Evolutionary conservation across 2,329 filamentous ascomycete genomes (phyloP), one percentile per base, ranked within the genome.

Genomic region (Penicillium oxalicum): DNA sequence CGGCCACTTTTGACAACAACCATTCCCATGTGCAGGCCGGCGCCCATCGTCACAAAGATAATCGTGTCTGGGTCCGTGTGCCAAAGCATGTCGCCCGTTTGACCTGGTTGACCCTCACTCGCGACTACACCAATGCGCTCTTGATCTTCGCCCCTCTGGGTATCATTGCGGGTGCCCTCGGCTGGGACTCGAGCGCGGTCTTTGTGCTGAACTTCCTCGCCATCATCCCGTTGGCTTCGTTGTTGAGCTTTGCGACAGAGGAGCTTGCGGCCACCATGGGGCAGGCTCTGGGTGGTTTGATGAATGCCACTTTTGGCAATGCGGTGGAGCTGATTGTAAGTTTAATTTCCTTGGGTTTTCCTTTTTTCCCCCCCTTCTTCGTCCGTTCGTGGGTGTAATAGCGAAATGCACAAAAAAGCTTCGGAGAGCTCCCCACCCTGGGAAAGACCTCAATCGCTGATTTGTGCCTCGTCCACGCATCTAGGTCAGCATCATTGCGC

Each of bases 401-500:
- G 18, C 2, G 1, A 5, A 39, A 43, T 86, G 68, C 18, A 18
- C 1, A 18, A 18, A 18, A 18, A 18, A 18, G 18, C 18, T 18
- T 18, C 18, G 18, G 18, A 18, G 18, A 18, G 18, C 18, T 18
- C 18, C 18, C 18, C 18, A 18, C 18, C 18, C 18, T 18, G 18
- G 18, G 18, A 18, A 18, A 18, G 18, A 18, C 18, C 18, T 18
- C 18, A 18, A 18, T 18, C 18, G 18, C 18, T 18, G 18, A 18
- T 18, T 18, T 18, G 18, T 18, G 18, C 2, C 18, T 18, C 18
- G 18, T 18, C 18, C 18, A 18, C 18, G 18, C 18, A 18, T 18
- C 18, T 64, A 91, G 87, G 88, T 95, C 65, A 95, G 88, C 67
- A 91, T 97, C 59, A 86, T 97, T 55, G 93, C 93, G 13, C 79